These are phyloP conservation scores for Leccinum arenicola DNA, from an alignment of 768 basidiomycete genomes.

Conservation along the genomic window DNA sequence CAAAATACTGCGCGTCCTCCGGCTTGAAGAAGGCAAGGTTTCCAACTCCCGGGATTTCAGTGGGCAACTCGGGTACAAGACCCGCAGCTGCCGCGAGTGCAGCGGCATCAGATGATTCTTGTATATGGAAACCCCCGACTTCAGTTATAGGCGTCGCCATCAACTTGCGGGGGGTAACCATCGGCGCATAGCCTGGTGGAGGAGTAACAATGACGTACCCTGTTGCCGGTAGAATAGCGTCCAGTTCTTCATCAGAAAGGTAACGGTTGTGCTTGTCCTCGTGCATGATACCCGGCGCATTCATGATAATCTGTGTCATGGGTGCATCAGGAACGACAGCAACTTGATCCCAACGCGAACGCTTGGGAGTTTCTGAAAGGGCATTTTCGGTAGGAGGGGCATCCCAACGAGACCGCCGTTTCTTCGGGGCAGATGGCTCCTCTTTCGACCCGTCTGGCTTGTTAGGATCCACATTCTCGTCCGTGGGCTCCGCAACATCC, in stretches of 20 bases:
- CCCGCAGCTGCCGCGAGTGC: constrained; percentile 88
- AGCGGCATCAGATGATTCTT: constrained; percentile 90
- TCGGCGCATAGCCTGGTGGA: constrained; percentile 89
- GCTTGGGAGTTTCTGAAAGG: constrained; percentile 69
- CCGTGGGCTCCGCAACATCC: constrained; percentile 63
- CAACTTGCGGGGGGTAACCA: constrained; percentile 60
- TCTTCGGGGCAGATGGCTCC: constrained; percentile 78
- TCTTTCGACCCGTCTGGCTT: constrained; percentile 67
- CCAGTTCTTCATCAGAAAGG: constrained; percentile 93
- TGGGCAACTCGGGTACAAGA: constrained; percentile 88
- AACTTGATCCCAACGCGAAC: constrained; percentile 97
- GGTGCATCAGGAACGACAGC: constrained; percentile 69
- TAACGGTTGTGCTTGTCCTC: constrained; percentile 97
- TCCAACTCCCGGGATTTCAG: constrained; percentile 97
- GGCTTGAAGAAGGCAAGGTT: constrained; percentile 97
- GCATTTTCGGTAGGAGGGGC: constrained; percentile 76
- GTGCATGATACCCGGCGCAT: constrained; percentile 76
- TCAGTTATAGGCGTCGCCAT: constrained; percentile 53
- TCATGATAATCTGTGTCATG: constrained; percentile 84
- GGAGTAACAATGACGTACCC: constrained; percentile 94
- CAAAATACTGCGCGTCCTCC: constrained; percentile 97
- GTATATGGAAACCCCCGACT: constrained; percentile 91
- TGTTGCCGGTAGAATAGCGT: constrained; percentile 78
- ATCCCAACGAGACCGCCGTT: constrained; percentile 95
- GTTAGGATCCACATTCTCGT: constrained; percentile 66